These are phyloP conservation scores for Gossypium arboreum DNA, from an alignment of 345 rosid species.

Conservation along the genomic window DNA sequence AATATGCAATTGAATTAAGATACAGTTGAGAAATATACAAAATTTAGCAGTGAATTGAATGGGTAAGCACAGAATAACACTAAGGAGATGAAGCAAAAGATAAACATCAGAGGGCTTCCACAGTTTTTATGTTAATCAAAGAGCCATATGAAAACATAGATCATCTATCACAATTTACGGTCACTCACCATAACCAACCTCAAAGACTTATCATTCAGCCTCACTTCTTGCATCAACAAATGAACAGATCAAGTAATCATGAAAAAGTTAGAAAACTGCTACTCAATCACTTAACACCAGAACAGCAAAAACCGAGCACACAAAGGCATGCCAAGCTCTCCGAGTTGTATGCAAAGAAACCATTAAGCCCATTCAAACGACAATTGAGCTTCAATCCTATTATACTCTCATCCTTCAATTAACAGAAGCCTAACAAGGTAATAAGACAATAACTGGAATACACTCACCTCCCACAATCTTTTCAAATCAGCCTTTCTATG, in stretches of 20 bases:
- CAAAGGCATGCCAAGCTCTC: neutral
- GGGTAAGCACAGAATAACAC: neutral
- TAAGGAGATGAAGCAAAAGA: neutral
- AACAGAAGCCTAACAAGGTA: neutral
- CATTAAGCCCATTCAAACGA: neutral
- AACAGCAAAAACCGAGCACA: neutral
- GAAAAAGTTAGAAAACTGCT: neutral
- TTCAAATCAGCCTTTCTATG: neutral
- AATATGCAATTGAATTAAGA: neutral
- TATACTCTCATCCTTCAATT: neutral
- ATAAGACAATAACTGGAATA: neutral
- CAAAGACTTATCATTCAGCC: neutral
- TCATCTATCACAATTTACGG: neutral
- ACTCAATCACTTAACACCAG: neutral
- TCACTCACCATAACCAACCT: neutral
- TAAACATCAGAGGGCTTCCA: neutral
- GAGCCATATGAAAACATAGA: neutral
- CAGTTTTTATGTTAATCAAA: neutral
- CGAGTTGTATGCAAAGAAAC: neutral
- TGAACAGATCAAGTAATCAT: neutral
- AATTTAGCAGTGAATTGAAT: neutral
- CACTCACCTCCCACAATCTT: constrained; percentile 2
- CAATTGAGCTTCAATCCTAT: neutral
- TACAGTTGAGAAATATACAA: neutral
- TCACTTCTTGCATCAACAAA: neutral